Evolutionary conservation across 805 yeast genomes (phyloP).

Genomic region (Kazachstania africana): DNA sequence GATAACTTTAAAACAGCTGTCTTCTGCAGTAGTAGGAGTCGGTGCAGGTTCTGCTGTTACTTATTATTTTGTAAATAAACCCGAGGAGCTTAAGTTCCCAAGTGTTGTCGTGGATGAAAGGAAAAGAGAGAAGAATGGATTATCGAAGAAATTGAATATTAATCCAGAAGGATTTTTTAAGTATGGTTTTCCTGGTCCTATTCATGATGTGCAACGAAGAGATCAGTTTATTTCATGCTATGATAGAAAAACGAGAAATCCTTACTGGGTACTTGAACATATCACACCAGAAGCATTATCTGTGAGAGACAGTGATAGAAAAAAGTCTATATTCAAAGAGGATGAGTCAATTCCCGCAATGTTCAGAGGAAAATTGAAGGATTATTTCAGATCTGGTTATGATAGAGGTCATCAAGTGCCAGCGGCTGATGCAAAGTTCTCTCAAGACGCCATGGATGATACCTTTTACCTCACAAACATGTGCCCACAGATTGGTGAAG

Average conservation of each 20-base stretch:
- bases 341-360: slow-evolving; percentile 68
- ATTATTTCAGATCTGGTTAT: slow-evolving; percentile 89
- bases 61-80: too few relatives aligned
- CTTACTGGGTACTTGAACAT: slow-evolving; percentile 81
- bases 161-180: slow-evolving; percentile 70
- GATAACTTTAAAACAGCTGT: neutral
- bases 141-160: neutral
- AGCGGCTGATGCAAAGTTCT: slow-evolving; percentile 91
- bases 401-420: slow-evolving; percentile 98
- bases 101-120: too few relatives aligned
- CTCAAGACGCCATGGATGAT: slow-evolving; percentile 88
- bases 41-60: slow-evolving; percentile 2
- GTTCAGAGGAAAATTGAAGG: slow-evolving; percentile 68
- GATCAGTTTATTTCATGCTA: slow-evolving; percentile 77
- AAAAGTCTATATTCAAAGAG: slow-evolving; percentile 73
- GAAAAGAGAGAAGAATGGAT: too few relatives aligned
- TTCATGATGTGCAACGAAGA: slow-evolving; percentile 66
- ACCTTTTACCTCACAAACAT: slow-evolving; percentile 84
- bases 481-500: slow-evolving; percentile 95
- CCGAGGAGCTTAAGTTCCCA: too few relatives aligned
- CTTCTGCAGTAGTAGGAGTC: neutral
- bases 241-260: slow-evolving; percentile 75
- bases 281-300: slow-evolving; percentile 61
- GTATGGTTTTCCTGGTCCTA: slow-evolving; percentile 93
- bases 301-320: slow-evolving; percentile 54